Evolutionary conservation across 495 filamentous ascomycete genomes (phyloP).

Genomic region (Thermothielavioides terrestris): DNA sequence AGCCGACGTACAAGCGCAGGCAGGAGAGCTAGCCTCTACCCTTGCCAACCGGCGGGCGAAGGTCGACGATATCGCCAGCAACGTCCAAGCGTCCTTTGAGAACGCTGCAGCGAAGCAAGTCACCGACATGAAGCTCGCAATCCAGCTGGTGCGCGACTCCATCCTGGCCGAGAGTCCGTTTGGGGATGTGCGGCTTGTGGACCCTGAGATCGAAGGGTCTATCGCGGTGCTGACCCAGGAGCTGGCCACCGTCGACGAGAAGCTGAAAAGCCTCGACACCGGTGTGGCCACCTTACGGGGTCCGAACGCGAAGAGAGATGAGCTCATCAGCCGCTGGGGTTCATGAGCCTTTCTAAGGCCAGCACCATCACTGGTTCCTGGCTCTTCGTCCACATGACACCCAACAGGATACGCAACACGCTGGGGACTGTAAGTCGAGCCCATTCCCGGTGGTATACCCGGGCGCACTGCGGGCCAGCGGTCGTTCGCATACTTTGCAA

Average conservation of each 20-base stretch:
- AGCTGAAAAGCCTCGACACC: slow-evolving; percentile 21
- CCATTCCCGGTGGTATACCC: too few species aligned
- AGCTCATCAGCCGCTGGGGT: slow-evolving; percentile 34
- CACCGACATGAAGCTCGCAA: slow-evolving; percentile 30
- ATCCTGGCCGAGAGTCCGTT: slow-evolving; percentile 36
- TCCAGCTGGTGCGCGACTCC: slow-evolving; percentile 35
- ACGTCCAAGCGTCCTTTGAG: slow-evolving; percentile 35
- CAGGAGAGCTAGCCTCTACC: slow-evolving; percentile 10
- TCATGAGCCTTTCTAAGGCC: slow-evolving; percentile 12
- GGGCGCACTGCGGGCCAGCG: too few species aligned
- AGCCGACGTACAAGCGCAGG: slow-evolving; percentile 7
- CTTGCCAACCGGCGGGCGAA: slow-evolving; percentile 29
- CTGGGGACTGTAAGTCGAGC: too few species aligned
- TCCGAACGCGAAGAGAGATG: slow-evolving; percentile 31
- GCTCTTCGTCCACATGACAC: background rate
- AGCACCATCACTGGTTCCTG: background rate
- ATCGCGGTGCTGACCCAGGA: slow-evolving; percentile 31
- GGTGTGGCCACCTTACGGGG: slow-evolving; percentile 19
- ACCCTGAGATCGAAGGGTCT: slow-evolving; percentile 32
- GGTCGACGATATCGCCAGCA: slow-evolving; percentile 26
- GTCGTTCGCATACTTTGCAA: background rate
- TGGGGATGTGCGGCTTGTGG: slow-evolving; percentile 30
- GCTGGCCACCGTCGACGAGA: slow-evolving; percentile 22
- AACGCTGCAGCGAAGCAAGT: slow-evolving; percentile 26
- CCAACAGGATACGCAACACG: background rate